phyloP scores from a whole-genome alignment of 2,329 filamentous ascomycete species.

The Reticulascus tulasneorum region DNA sequence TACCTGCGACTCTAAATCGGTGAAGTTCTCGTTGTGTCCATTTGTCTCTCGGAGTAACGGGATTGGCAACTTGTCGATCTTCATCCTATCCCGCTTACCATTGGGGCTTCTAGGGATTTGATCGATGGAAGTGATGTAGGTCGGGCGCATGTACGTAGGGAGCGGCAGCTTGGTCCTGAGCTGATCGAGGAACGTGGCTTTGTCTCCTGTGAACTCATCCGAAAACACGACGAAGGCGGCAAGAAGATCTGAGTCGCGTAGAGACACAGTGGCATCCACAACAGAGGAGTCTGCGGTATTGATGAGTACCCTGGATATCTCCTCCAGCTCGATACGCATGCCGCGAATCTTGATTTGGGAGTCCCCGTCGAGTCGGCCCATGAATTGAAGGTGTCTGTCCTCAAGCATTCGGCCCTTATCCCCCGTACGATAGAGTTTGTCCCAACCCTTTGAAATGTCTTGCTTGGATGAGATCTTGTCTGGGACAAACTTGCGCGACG shows the following conservation, averaged over 20 bases:
- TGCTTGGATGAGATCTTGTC: background rate
- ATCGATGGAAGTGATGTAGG: constrained; percentile 20
- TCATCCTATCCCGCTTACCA: constrained; percentile 28
- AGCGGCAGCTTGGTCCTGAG: constrained; percentile 18
- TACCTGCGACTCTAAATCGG: too few species aligned
- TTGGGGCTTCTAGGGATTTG: constrained; percentile 23
- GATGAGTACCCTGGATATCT: constrained; percentile 25
- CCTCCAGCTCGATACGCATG: constrained; percentile 41
- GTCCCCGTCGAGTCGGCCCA: constrained; percentile 36
- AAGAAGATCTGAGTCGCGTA: constrained; percentile 19
- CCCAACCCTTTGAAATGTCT: too few species aligned
- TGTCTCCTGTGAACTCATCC: background rate
- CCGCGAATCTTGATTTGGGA: constrained; percentile 43
- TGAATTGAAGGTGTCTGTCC: constrained; percentile 11
- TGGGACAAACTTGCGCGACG: background rate
- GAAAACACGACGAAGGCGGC: constrained; percentile 22
- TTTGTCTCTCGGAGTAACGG: too few species aligned
- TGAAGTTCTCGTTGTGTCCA: too few species aligned
- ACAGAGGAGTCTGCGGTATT: constrained; percentile 14
- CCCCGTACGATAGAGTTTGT: background rate
- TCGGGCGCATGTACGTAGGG: constrained; percentile 31
- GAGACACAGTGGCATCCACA: constrained; percentile 17
- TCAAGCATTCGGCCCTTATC: background rate
- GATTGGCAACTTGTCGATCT: constrained; percentile 19
- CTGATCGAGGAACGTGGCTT: constrained; percentile 7